Evolutionary conservation across 2,329 filamentous ascomycete genomes (phyloP), one percentile per base, ranked within the genome.

Genomic region (Massarina eburnea): DNA sequence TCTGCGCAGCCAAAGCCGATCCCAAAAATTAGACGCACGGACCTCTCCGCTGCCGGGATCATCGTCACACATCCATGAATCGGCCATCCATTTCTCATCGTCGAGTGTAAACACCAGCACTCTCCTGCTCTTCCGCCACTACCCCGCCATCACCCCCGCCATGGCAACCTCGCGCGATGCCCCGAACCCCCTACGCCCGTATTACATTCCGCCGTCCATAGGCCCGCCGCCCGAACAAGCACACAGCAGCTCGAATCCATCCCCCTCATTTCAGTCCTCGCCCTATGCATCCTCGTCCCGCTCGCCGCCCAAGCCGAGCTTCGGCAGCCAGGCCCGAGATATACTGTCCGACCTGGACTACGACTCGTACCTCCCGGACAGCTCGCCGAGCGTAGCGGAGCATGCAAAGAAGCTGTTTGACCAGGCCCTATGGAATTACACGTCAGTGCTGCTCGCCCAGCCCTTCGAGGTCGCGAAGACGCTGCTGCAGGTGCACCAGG

Each of bases 391-490:
- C 8, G 57, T 72, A 21, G 79, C 90, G 9, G 86, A 89, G 57
- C 87, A 87, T 53, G 77, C 86, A 34, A 89, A 87, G 66, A 85
- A 86, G 52, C 74, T 95, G 49, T 66, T 96, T 38, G 91, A 97
- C 66, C 86, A 91, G 68, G 82, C 94, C 54, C 68, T 95, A 70
- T 95, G 91, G 85, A 92, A 94, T 67, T 99, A 99, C 73, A 87
- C 86, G 12, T 90, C 86, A 46, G 85, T 96, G 19, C 72, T 97
- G 62, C 85, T 96, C 67, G 88, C 90, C 43, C 94, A 99, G 73
- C 94, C 94, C 12, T 97, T 99, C 70, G 94, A 97, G 76, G 91
- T 96, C 46, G 91, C 92, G 64, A 97, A 96, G 79, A 94, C 86
- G 12, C 82, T 97, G 45, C 74, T 99, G 58, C 94, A 99, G 73